Evolutionary conservation across 345 rosid genomes (phyloP), one percentile per base, ranked within the genome.

Genomic region (Gossypium bickii): DNA sequence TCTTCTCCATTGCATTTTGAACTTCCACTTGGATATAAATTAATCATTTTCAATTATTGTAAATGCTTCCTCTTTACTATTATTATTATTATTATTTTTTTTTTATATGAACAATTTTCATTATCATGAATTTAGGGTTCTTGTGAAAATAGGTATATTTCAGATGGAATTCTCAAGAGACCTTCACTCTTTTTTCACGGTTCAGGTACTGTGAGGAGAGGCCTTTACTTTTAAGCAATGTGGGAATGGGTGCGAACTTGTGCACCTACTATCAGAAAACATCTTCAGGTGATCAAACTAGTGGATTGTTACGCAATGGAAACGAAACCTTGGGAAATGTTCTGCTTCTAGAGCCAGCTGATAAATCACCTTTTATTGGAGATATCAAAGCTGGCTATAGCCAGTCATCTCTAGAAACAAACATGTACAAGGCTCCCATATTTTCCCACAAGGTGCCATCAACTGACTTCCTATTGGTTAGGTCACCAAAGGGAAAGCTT

Each of bases 141-240:
- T 45, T 67, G 43, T 20, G 20, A 24, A 27, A 49, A 7, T 72
- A 57, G 63, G 43, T 38, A 57, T 71, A 47, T 67, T 44, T 12
- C 27, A 41, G 4, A 17, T 52, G 71, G 63, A 61, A 75, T 61
- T 52, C 72, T 48, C 24, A 43, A 20, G 65, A 22, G 24, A 13
- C 25, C 52, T 38, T 72, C 10, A 27, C 53, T 17, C 4, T 41
- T 63, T 34, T 57, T 34, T 53, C 12, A 60, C 10, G 61, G 53
- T 81, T 82, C 80, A 93, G 98, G 87, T 95, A 90, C 77, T 95
- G 98, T 47, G 99, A 95, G 89, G 98, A 93, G 86, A 91, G 99
- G 65, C 98, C 98, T 74, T 78, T 93, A 78, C 80, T 91, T 80
- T 85, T 95, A 81, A 89, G 90, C 85, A 95, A 89, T 83, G 85